A percentile compares a stretch with the other conserved stretches of the same genome.
Evolutionary conservation across 2,329 filamentous ascomycete genomes (phyloP).

Genomic region (Cadophora gregata): DNA sequence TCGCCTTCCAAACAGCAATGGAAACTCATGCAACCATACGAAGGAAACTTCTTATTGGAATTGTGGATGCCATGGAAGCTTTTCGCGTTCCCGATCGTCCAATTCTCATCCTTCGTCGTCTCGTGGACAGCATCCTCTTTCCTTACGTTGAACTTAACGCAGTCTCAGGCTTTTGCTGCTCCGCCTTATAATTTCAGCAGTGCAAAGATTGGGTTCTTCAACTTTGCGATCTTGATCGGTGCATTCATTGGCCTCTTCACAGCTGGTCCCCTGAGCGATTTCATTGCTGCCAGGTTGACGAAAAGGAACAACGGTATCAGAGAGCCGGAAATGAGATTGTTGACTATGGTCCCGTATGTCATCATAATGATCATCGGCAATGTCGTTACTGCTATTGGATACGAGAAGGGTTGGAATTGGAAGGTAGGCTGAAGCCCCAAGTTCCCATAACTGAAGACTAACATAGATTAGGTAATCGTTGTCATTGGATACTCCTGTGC

Average conservation of each 20-base stretch:
- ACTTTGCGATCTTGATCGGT: slow-evolving; percentile 56
- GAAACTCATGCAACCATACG: slow-evolving; percentile 55
- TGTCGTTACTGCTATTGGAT: slow-evolving; percentile 59
- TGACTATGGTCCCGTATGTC: slow-evolving; percentile 45
- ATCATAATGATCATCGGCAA: slow-evolving; percentile 56
- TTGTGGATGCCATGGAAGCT: slow-evolving; percentile 68
- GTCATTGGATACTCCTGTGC: slow-evolving; percentile 62
- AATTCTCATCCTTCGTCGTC: slow-evolving; percentile 66
- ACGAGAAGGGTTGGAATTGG: slow-evolving; percentile 59
- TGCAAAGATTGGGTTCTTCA: slow-evolving; percentile 56
- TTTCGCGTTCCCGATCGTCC: slow-evolving; percentile 66
- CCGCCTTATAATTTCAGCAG: slow-evolving; percentile 42
- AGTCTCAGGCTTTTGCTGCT: slow-evolving; percentile 47
- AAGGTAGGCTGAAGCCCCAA: slow-evolving; percentile 44
- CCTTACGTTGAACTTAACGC: slow-evolving; percentile 64
- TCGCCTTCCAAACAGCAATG: slow-evolving; percentile 61
- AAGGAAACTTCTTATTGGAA: slow-evolving; percentile 56
- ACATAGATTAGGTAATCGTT: slow-evolving; percentile 49
- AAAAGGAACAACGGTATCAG: slow-evolving; percentile 41
- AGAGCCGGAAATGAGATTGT: slow-evolving; percentile 49
- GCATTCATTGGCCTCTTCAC: slow-evolving; percentile 54
- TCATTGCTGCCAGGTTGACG: slow-evolving; percentile 39
- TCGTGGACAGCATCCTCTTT: slow-evolving; percentile 64
- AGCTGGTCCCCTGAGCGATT: slow-evolving; percentile 54
- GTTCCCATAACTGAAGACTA: background rate